Evolutionary conservation across 1,284 basidiomycete species (phyloP).

Genomic region (Termitomyces sp.): DNA sequence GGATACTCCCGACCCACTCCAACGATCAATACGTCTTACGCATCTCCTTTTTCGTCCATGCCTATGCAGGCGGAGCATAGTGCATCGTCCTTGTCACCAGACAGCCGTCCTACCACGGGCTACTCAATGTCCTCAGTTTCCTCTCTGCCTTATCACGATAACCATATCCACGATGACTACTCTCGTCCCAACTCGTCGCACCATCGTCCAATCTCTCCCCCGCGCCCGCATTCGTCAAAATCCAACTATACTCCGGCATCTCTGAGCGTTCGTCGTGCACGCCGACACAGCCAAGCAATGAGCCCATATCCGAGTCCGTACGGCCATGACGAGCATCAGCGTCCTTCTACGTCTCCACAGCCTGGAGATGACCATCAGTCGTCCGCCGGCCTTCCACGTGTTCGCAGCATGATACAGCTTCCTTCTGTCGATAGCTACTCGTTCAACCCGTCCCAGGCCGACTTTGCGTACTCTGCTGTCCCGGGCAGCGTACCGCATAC

Average conservation of each 20-base stretch:
- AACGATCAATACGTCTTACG: slow-evolving; percentile 67
- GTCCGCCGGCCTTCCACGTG: slow-evolving; percentile 49
- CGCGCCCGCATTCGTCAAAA: slow-evolving; percentile 60
- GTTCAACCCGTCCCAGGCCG: slow-evolving; percentile 59
- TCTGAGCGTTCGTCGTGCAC: slow-evolving; percentile 61
- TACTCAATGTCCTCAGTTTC: slow-evolving; percentile 78
- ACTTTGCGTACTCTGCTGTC: slow-evolving; percentile 73
- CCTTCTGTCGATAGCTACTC: slow-evolving; percentile 64
- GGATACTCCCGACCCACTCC: slow-evolving; percentile 57
- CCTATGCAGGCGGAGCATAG: slow-evolving; percentile 63
- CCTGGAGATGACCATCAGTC: slow-evolving; percentile 51
- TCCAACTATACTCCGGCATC: slow-evolving; percentile 49
- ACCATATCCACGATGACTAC: slow-evolving; percentile 51
- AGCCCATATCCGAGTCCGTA: slow-evolving; percentile 79
- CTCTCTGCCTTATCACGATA: slow-evolving; percentile 66
- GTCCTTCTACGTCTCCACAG: slow-evolving; percentile 71
- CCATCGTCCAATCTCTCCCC: slow-evolving; percentile 57
- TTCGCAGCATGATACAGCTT: slow-evolving; percentile 74
- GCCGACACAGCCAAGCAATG: slow-evolving; percentile 78
- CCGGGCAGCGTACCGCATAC: no score
- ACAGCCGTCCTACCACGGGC: slow-evolving; percentile 75
- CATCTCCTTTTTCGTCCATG: slow-evolving; percentile 60
- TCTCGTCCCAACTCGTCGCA: slow-evolving; percentile 69
- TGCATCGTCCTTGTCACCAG: slow-evolving; percentile 69
- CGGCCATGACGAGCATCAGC: slow-evolving; percentile 57